These are phyloP conservation scores for Phytophthora vignae DNA, from an alignment of 352 stramenopile species.

Conservation along the genomic window DNA sequence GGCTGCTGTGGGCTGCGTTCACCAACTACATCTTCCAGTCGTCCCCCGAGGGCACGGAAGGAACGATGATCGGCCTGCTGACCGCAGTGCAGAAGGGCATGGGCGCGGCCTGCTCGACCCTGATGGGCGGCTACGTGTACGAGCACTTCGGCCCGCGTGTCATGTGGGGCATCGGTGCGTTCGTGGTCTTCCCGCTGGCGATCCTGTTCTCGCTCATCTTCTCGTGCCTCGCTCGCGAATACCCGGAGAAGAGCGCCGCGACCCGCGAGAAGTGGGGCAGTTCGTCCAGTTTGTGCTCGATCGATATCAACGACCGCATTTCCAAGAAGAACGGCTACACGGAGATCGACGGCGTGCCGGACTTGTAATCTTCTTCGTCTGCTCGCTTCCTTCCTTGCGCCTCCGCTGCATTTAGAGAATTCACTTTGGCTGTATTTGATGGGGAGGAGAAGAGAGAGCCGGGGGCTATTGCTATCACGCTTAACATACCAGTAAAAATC, in stretches of 20 bases:
- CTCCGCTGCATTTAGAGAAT: constrained; percentile 21
- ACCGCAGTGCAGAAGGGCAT: constrained; percentile 74
- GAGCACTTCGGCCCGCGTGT: constrained; percentile 56
- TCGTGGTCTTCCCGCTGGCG: constrained; percentile 56
- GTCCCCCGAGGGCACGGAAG: constrained; percentile 65
- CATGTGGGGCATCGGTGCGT: constrained; percentile 72
- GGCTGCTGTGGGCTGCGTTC: constrained; percentile 75
- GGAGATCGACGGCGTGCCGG: constrained; percentile 32
- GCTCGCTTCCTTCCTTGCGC: constrained; percentile 11
- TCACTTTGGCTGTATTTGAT: constrained; percentile 14
- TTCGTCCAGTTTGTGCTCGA: constrained; percentile 41
- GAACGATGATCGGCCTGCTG: constrained; percentile 77
- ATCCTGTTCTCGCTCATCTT: constrained; percentile 57
- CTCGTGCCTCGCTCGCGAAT: constrained; percentile 48
- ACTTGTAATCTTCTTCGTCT: constrained; percentile 20
- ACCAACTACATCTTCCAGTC: constrained; percentile 83
- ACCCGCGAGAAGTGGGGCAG: constrained; percentile 38
- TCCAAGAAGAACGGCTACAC: constrained; percentile 32
- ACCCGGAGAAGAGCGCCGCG: constrained; percentile 40
- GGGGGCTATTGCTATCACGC: not conserved
- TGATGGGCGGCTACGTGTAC: constrained; percentile 80
- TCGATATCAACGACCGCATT: constrained; percentile 43
- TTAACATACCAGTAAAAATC: constrained; percentile 10
- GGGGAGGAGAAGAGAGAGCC: not conserved
- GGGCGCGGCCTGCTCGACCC: constrained; percentile 62